Percentiles rank a stretch among this genome's conserved stretches.
phyloP scores from a whole-genome alignment of 2,329 filamentous ascomycete genomes.

The Aspergillus sp. region DNA sequence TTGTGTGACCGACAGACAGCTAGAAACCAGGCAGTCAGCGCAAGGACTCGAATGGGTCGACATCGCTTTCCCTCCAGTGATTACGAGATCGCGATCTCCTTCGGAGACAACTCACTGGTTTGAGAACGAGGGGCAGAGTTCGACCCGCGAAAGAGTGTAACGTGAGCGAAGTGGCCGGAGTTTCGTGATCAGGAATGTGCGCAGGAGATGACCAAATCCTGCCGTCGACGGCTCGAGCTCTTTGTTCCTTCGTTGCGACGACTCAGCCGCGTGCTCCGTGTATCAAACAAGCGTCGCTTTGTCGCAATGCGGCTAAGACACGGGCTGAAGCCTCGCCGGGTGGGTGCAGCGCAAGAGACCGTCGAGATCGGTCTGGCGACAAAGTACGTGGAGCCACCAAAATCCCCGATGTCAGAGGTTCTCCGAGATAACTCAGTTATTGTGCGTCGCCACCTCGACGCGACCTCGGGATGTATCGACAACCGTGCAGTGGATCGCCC shows the following conservation, averaged over 20 bases:
- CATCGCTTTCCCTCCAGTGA: no score
- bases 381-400: background rate
- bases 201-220: background rate
- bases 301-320: slow-evolving; percentile 9
- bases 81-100: no score
- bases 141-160: slow-evolving; percentile 1
- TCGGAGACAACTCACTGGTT: background rate
- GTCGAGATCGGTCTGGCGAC: background rate
- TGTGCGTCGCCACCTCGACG: slow-evolving; percentile 1
- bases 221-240: background rate
- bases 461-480: background rate
- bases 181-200: slow-evolving; percentile 15
- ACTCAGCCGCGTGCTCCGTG: background rate
- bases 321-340: slow-evolving; percentile 10
- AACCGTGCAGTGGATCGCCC: background rate
- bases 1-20: background rate
- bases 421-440: background rate
- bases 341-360: slow-evolving; percentile 9
- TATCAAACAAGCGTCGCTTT: background rate
- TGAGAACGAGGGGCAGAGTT: background rate
- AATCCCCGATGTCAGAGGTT: background rate
- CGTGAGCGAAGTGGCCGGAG: slow-evolving; percentile 4
- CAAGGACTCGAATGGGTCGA: background rate
- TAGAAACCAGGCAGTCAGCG: background rate
- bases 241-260: background rate